Conservation (phyloP, 1,284 basidiomycete genomes). For the Tilletia caries region DNA sequence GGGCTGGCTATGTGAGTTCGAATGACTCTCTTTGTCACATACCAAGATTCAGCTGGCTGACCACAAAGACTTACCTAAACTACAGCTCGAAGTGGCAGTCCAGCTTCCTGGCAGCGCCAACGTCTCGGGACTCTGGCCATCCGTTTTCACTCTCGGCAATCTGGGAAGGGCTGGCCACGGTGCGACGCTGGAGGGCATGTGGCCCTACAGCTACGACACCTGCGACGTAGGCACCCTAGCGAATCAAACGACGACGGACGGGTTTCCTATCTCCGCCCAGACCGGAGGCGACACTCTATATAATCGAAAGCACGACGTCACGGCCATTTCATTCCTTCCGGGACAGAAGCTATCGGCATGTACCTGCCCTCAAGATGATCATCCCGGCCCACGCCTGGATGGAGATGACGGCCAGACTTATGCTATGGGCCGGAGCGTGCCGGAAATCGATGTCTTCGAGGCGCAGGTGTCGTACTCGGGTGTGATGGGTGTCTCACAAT, state of each 20-base stretch:
- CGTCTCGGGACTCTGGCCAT: constrained; percentile 42
- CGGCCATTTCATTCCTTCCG: constrained; percentile 54
- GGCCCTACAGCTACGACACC: constrained; percentile 22
- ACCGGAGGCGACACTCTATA: constrained; percentile 35
- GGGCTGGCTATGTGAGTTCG: constrained; percentile 31
- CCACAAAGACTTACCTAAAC: constrained; percentile 26
- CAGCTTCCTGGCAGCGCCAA: constrained; percentile 37
- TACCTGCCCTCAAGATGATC: constrained; percentile 57
- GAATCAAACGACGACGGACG: constrained; percentile 43
- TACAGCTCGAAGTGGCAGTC: constrained; percentile 45
- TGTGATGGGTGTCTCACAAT: constrained; percentile 68
- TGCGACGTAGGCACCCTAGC: constrained; percentile 46
- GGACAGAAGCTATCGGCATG: constrained; percentile 64
- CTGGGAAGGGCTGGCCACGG: constrained; percentile 18
- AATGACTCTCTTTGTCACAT: background rate
- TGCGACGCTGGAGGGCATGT: constrained; percentile 54
- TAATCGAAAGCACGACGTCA: constrained; percentile 46
- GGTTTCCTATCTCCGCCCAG: constrained; percentile 24
- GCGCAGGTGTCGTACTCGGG: constrained; percentile 56
- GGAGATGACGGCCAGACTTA: constrained; percentile 9
- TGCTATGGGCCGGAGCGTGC: constrained; percentile 60
- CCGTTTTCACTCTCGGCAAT: constrained; percentile 49
- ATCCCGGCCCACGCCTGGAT: constrained; percentile 12
- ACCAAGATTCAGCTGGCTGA: background rate
- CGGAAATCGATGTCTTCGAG: constrained; percentile 69